Evolutionary conservation across 23 red algal genomes (phyloP).

Genomic region (Gracilariopsis chorda): DNA sequence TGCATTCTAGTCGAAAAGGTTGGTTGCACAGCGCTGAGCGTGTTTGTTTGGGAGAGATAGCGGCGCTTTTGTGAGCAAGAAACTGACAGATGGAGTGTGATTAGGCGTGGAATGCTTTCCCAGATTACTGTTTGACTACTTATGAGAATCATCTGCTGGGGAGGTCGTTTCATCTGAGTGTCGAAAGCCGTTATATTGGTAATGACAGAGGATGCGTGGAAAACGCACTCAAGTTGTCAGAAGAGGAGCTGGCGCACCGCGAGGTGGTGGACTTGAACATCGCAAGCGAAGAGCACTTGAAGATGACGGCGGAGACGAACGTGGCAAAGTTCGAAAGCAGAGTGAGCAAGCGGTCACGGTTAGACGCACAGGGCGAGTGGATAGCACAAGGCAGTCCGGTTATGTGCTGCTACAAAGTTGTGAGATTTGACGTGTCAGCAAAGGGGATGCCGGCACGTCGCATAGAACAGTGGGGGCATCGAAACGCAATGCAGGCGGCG

Average conservation of each 20-base stretch:
- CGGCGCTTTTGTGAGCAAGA: background rate
- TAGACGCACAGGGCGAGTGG: background rate
- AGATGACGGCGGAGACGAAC: background rate
- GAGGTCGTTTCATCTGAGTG: background rate
- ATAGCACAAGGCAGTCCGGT: background rate
- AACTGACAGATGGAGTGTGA: too few relatives aligned
- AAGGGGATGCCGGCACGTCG: background rate
- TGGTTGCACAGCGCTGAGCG: background rate
- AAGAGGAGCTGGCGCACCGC: background rate
- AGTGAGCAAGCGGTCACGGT: background rate
- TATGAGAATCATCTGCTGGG: background rate
- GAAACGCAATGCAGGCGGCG: constrained; percentile 63
- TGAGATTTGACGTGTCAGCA: background rate
- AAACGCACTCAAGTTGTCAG: background rate
- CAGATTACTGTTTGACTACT: background rate
- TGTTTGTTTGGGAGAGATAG: too few relatives aligned
- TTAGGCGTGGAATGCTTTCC: background rate
- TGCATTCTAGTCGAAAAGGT: constrained; percentile 26
- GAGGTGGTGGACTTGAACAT: background rate
- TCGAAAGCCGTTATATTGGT: background rate
- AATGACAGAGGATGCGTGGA: background rate
- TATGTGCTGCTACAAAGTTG: constrained; percentile 34
- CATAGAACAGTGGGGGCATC: constrained; percentile 82
- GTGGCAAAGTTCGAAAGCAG: background rate
- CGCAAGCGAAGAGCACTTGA: background rate